Evolutionary conservation across 345 rosid genomes (phyloP).

Genomic region (Hibiscus mutabilis): DNA sequence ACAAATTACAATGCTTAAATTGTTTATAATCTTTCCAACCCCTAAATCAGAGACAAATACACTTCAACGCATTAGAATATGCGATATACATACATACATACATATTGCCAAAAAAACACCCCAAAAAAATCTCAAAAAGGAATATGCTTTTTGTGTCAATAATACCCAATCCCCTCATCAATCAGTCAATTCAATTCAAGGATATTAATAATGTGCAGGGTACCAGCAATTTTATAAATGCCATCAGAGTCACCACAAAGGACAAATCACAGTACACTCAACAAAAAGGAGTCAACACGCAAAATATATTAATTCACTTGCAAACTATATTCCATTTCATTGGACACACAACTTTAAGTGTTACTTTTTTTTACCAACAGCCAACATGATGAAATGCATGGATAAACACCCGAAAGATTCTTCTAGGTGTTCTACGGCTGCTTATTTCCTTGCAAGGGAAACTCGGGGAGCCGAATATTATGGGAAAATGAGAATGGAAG

Average conservation of each 20-base stretch:
- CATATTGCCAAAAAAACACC: too few species aligned
- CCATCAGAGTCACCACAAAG: background rate
- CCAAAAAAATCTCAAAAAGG: background rate
- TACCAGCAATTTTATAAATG: background rate
- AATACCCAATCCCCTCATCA: background rate
- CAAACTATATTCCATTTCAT: slow-evolving; percentile 10
- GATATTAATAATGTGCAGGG: background rate
- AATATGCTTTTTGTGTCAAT: background rate
- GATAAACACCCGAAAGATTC: slow-evolving; percentile 10
- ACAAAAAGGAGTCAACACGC: background rate
- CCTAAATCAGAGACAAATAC: too few species aligned
- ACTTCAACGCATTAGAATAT: too few species aligned
- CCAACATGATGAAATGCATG: slow-evolving; percentile 21
- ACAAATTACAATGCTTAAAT: too few species aligned
- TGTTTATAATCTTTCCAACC: too few species aligned
- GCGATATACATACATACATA: too few species aligned
- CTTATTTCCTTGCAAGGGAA: slow-evolving; percentile 50
- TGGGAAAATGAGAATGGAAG: slow-evolving; percentile 4
- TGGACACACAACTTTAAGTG: slow-evolving; percentile 10
- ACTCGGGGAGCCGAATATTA: slow-evolving; percentile 17
- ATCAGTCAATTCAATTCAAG: background rate
- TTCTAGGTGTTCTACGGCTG: slow-evolving; percentile 39
- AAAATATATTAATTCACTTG: background rate
- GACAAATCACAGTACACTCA: background rate
- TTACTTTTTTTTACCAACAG: slow-evolving; percentile 6